Conservation (phyloP, 129 eudicot species). For the Flaveria linearis region DNA sequence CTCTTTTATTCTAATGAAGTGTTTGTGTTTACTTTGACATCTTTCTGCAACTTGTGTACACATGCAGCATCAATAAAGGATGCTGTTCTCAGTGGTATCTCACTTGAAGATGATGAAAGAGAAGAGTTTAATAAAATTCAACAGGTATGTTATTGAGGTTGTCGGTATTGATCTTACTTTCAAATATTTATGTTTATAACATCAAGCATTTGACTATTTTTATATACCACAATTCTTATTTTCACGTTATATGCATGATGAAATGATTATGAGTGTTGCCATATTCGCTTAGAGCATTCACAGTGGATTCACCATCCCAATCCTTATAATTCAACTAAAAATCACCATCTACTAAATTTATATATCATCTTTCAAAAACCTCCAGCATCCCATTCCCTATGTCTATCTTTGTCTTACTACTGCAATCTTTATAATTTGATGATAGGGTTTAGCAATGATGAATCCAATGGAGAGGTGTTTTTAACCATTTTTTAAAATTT, state of each 20-base stretch:
- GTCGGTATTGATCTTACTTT: background rate
- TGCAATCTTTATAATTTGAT: background rate
- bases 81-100: conserved; percentile 87
- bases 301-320: no score
- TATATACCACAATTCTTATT: background rate
- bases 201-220: background rate
- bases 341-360: no score
- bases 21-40: background rate
- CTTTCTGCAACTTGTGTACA: conserved; percentile 14
- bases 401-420: no score
- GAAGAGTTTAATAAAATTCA: conserved; percentile 79
- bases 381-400: no score
- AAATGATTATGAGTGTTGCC: background rate
- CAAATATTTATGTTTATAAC: background rate
- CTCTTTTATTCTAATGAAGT: background rate
- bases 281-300: background rate
- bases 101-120: conserved; percentile 86
- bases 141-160: conserved; percentile 52
- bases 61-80: conserved; percentile 85
- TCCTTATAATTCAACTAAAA: no score
- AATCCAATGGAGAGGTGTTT: no score
- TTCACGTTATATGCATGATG: background rate
- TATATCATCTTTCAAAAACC: no score
- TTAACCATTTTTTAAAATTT: no score
- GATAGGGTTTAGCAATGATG: no score